These are phyloP conservation scores for Anacardium occidentale DNA, from an alignment of 345 rosid genomes.

Conservation along the genomic window DNA sequence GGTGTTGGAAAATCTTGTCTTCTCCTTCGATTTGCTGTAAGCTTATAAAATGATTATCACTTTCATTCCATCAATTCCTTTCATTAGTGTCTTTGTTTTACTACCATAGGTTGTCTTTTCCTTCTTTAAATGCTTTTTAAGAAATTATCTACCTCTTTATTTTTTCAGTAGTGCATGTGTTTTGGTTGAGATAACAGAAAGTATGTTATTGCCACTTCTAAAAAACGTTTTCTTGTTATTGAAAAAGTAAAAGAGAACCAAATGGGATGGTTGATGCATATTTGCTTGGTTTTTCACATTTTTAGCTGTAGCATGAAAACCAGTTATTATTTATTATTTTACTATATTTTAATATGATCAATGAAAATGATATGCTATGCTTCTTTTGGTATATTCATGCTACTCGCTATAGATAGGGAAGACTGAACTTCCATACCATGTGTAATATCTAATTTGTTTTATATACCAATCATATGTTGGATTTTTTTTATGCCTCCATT, in stretches of 20 bases:
- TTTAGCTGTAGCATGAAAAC: background rate
- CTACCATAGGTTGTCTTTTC: background rate
- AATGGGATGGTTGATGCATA: slow-evolving; percentile 3
- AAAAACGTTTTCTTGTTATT: background rate
- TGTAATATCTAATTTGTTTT: background rate
- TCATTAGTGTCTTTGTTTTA: background rate
- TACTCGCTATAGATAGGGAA: background rate
- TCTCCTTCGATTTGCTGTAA: slow-evolving; percentile 40
- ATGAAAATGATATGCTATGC: background rate
- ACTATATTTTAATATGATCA: background rate
- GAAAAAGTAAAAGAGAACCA: background rate
- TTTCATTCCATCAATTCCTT: background rate
- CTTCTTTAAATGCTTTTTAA: too few relatives aligned
- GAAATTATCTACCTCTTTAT: background rate
- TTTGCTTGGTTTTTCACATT: background rate
- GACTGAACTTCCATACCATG: background rate
- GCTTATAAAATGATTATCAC: background rate
- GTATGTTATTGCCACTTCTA: background rate
- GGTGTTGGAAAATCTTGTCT: slow-evolving; percentile 43
- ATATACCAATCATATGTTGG: background rate
- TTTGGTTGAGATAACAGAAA: background rate
- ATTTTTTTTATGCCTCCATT: background rate
- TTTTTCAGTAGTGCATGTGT: background rate
- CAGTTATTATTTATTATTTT: background rate
- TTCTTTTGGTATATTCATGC: background rate